Conservation (phyloP, 2,329 filamentous ascomycete genomes). For the Clarireedia hainanense region DNA sequence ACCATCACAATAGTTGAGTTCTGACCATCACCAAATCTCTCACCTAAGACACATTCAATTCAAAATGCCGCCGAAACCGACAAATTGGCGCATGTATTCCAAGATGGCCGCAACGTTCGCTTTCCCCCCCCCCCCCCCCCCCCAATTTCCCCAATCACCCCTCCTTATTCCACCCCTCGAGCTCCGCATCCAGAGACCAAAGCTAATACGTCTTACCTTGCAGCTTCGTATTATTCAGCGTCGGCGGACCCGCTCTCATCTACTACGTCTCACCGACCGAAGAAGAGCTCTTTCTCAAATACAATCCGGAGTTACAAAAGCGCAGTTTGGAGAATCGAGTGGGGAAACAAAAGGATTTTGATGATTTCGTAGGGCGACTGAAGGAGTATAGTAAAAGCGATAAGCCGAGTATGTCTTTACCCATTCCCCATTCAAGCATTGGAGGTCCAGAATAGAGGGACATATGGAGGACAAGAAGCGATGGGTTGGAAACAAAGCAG, state of each 20-base stretch:
- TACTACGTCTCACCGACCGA: conserved; percentile 76
- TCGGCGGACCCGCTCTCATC: conserved; percentile 81
- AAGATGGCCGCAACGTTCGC: conserved; percentile 68
- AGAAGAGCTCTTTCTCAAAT: conserved; percentile 84
- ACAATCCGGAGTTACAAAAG: conserved; percentile 92
- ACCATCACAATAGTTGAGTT: background rate
- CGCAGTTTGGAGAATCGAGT: conserved; percentile 73
- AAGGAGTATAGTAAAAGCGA: conserved; percentile 88
- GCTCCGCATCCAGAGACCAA: background rate
- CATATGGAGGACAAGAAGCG: background rate
- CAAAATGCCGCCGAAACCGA: conserved; percentile 39
- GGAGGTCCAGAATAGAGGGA: background rate
- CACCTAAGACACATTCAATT: background rate
- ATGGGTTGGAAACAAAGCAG: background rate
- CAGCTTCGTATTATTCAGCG: conserved; percentile 63
- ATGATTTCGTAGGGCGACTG: conserved; percentile 74
- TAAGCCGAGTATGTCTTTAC: conserved; percentile 65
- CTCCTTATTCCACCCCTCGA: background rate
- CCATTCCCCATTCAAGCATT: background rate
- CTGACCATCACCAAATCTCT: background rate
- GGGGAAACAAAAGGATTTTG: conserved; percentile 75
- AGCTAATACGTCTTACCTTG: conserved; percentile 10
- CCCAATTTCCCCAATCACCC: conserved; percentile 1
- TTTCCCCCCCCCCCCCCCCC: background rate
- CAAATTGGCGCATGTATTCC: conserved; percentile 49